A percentile compares a stretch with the other conserved stretches of the same genome.
These are phyloP conservation scores for Pythium volutum DNA, from an alignment of 352 stramenopile genomes.

Conservation along the genomic window DNA sequence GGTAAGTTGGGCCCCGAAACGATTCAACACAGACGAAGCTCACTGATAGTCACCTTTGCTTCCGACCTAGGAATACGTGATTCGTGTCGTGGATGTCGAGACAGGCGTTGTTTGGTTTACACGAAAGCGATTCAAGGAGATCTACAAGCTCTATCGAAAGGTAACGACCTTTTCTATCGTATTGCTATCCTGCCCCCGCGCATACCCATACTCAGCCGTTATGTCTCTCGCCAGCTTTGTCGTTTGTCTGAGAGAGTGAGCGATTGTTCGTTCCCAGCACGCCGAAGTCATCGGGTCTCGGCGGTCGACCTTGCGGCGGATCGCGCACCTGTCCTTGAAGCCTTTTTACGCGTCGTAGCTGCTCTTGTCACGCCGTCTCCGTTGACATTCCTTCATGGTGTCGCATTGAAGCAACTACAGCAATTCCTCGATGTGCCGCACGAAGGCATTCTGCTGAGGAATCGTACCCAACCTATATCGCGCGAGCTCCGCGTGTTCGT, in stretches of 20 bases:
- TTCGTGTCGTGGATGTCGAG: conserved; percentile 82
- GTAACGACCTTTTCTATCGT: conserved; percentile 28
- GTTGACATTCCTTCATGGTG: conserved; percentile 67
- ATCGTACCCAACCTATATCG: conserved; percentile 75
- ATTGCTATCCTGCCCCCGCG: neutral
- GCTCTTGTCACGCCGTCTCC: conserved; percentile 72
- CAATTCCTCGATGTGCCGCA: conserved; percentile 79
- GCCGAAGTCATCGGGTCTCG: conserved; percentile 57
- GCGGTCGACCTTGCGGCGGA: conserved; percentile 57
- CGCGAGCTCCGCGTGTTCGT: conserved; percentile 76
- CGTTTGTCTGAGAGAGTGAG: conserved; percentile 62
- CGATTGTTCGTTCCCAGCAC: conserved; percentile 69
- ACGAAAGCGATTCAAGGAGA: conserved; percentile 73
- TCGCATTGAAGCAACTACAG: conserved; percentile 77
- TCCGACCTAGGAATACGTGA: conserved; percentile 67
- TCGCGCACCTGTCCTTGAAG: conserved; percentile 68
- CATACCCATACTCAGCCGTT: neutral
- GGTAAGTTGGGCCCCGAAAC: conserved; percentile 31
- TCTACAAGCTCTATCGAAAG: conserved; percentile 83
- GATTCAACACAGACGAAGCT: neutral
- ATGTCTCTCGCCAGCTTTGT: conserved; percentile 40
- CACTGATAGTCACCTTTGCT: neutral
- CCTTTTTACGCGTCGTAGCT: conserved; percentile 70
- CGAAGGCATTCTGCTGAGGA: conserved; percentile 63
- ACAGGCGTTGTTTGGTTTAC: conserved; percentile 85